Base-by-base conservation (phyloP, 1,284 basidiomycete genomes). In the Apiotrichum siamense region DNA sequence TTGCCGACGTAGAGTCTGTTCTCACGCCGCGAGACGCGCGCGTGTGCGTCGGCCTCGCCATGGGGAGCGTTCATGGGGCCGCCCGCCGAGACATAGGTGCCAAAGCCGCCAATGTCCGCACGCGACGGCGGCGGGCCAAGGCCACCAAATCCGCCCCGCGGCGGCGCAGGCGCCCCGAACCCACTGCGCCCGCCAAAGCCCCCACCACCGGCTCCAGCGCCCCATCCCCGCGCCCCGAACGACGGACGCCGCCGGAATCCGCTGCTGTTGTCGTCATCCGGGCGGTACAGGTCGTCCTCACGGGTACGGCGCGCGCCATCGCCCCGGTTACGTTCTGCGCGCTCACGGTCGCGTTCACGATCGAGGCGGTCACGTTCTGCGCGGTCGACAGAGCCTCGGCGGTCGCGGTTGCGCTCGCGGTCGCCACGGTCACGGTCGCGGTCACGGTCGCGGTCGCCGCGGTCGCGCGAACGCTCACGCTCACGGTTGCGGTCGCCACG, bases 1-100 rank as follows among this genome's bases (percentile, higher is more conserved):
- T 97, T 97, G 70, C 93, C 94, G 73, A 97, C 90, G 70, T 98
- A 97, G 66, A 97, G 90, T 60, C 94, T 82, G 76, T 97, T 93
- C 79, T 97, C 92, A 79, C 90, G 84, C 80, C 93, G 88, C 83
- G 87, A 91, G 67, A 85, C 81, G 75, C 93, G 91, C 65, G 89
- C 85, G 63, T 91, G 89, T 69, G 89, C 88, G 64, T 72, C 83
- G 15, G 89, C 88, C 71, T 92, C 89, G 76, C 88, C 87, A 52
- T 86, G 82, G 20, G 86, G 83, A 25, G 89, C 88, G 63, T 93
- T 92, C 82, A 92, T 90, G 2, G 90, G 88, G 2, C 89, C 89
- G 24, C 88, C 89, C 24, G 88, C 82, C 3, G 38, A 25, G 11
- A 17, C 38, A 24, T 40, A 17, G 23, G 21, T 60, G 21, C 60